Conservation (phyloP, 495 filamentous ascomycete genomes). For the Penicillium psychrofluorescens region DNA sequence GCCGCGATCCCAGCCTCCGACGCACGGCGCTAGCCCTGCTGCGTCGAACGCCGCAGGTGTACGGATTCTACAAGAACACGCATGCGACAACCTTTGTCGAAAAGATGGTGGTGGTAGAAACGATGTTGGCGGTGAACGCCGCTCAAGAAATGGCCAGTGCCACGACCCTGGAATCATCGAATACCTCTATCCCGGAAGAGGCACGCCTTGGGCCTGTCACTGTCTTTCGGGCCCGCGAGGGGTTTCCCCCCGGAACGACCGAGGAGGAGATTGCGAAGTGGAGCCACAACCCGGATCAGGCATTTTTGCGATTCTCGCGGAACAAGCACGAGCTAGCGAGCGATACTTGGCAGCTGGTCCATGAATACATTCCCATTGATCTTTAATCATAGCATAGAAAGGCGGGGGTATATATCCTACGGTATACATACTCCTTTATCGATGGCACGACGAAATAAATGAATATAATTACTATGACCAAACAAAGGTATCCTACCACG, state of each 20-base stretch:
- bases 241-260: conserved; percentile 11
- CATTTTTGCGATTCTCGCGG: conserved; percentile 14
- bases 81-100: conserved; percentile 8
- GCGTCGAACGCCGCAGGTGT: conserved; percentile 11
- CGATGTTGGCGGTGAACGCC: background rate
- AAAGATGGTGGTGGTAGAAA: conserved; percentile 14
- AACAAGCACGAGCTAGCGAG: conserved; percentile 10
- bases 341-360: conserved; percentile 10
- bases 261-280: conserved; percentile 11
- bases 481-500: too few species aligned
- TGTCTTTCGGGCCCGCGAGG: conserved; percentile 17
- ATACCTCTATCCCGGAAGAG: conserved; percentile 18
- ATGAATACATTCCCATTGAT: conserved; percentile 7
- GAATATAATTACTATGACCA: too few species aligned
- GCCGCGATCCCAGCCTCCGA: conserved; percentile 20
- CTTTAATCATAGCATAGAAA: too few species aligned
- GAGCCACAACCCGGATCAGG: conserved; percentile 8
- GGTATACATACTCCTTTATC: too few species aligned
- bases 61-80: conserved; percentile 18
- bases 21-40: conserved; percentile 18
- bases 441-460: too few species aligned
- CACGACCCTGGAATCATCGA: background rate
- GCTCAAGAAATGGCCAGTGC: background rate
- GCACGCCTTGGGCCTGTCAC: conserved; percentile 19
- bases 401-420: too few species aligned